Conservation (phyloP, 371 early-diverging fungal genomes). For the Syncephalastrum sp. region DNA sequence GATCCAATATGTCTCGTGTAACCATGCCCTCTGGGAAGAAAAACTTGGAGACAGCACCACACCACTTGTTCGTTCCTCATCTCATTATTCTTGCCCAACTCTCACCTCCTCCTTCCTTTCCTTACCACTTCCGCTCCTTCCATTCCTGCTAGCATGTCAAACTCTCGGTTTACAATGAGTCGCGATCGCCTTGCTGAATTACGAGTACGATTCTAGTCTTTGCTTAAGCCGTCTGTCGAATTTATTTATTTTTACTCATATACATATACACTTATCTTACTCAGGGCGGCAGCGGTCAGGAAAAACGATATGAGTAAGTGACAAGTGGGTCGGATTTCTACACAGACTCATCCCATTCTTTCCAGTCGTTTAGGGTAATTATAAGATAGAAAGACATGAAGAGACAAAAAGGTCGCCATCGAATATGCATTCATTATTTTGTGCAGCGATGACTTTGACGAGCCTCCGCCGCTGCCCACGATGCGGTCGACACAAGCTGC, state of each 20-base stretch:
- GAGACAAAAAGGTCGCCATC: background rate
- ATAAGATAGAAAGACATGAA: conserved; percentile 1
- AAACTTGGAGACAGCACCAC: background rate
- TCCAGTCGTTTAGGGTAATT: conserved; percentile 41
- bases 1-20: conserved; percentile 15
- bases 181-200: conserved; percentile 52
- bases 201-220: conserved; percentile 22
- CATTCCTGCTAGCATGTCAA: conserved; percentile 28
- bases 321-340: background rate
- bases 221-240: no score
- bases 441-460: conserved; percentile 41
- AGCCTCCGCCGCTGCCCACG: conserved; percentile 39
- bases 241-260: no score
- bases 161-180: conserved; percentile 54
- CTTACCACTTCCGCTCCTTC: conserved; percentile 17
- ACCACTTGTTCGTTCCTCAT: background rate
- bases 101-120: conserved; percentile 15
- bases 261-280: background rate
- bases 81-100: conserved; percentile 8
- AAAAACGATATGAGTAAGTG: conserved; percentile 48
- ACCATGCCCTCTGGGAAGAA: conserved; percentile 3
- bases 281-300: conserved; percentile 30
- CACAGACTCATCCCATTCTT: background rate
- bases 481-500: conserved; percentile 15
- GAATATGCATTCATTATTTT: background rate